Base-by-base conservation (phyloP, 805 yeast genomes). In the Candida manassasensis region DNA sequence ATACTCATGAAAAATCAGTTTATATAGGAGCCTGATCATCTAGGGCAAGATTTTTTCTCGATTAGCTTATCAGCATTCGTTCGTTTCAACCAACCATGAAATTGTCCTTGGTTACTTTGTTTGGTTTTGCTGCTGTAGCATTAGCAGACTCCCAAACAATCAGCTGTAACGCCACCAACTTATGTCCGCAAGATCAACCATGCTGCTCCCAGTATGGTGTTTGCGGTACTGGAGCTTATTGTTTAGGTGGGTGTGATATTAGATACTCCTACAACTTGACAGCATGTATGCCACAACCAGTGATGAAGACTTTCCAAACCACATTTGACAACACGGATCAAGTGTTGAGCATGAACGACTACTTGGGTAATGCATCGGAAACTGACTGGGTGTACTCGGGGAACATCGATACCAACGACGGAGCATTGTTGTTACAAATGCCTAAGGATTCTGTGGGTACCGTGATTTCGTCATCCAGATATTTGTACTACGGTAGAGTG, bases 231-330 rank as follows among this genome's bases (percentile, higher is more conserved):
- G 94, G 94, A 15, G 56, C 70, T 12, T 71, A 70, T 60, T 89
- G 97, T 67, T 67, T 88, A 35, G 93, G 90, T 41, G 90, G 94
- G 21, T 89, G 97, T 67, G 85, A 88, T 61, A 83, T 93, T 25
- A 65, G 78, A 41, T 79, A 49, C 52, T 84, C 95, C 4, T 78
- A 59, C 63, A 71, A 71, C 44, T 51, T 74, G 35, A 62, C 75
- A 9, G 77, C 96, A 0, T 89, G 97, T 63, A 75, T 86, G 79
- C 88, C 97, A 4, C 74, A 77, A 75, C 96, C 97, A 9, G 67
- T 78, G 5, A 86, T 94, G 71, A 57, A 68, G 49, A 32, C 46
- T 8, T 52, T 67, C 24, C 39, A 53, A 2, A 75, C 76, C 5
- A 41, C 46, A 1, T 78, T 80, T 48, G 57, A 54, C 39, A 47